Evolutionary conservation across 306 rosid genomes (phyloP).

Genomic region (Erythrophleum fordii): DNA sequence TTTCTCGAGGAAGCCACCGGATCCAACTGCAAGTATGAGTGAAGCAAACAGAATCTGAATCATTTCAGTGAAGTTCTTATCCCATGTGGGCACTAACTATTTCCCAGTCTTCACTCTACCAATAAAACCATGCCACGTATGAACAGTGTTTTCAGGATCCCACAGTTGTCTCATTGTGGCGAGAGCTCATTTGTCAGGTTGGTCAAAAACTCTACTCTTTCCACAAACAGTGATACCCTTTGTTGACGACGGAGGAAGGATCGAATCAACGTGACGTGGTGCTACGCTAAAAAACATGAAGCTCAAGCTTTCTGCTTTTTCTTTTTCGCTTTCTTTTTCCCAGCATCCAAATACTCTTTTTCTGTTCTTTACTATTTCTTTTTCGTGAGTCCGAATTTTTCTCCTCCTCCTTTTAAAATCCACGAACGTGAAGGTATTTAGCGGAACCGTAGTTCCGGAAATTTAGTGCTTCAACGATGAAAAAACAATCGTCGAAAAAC

Average conservation of each 20-base stretch:
- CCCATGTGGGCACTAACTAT: not conserved
- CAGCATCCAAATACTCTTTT: conserved; percentile 46
- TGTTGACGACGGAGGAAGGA: conserved; percentile 7
- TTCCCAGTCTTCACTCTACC: conserved; percentile 25
- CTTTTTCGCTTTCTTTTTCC: conserved; percentile 39
- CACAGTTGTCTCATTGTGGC: conserved; percentile 37
- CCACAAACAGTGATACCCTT: not conserved
- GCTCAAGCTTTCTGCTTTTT: conserved; percentile 15
- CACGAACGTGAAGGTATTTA: not conserved
- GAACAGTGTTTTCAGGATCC: too few species aligned
- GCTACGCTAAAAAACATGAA: conserved; percentile 45
- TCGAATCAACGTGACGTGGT: conserved; percentile 40
- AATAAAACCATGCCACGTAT: not conserved
- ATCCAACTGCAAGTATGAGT: conserved; percentile 7
- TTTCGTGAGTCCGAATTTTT: not conserved
- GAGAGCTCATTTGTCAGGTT: not conserved
- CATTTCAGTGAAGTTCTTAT: not conserved
- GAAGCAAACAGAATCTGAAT: conserved; percentile 1
- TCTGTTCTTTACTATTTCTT: conserved; percentile 21
- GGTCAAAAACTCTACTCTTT: not conserved
- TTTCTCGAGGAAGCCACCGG: not conserved
- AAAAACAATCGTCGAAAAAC: conserved; percentile 55
- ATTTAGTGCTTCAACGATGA: conserved; percentile 46
- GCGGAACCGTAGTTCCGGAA: conserved; percentile 37
- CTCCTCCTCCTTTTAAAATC: conserved; percentile 37